phyloP scores from a whole-genome alignment of 140 eudicot species.

The Oenanthe javanica region DNA sequence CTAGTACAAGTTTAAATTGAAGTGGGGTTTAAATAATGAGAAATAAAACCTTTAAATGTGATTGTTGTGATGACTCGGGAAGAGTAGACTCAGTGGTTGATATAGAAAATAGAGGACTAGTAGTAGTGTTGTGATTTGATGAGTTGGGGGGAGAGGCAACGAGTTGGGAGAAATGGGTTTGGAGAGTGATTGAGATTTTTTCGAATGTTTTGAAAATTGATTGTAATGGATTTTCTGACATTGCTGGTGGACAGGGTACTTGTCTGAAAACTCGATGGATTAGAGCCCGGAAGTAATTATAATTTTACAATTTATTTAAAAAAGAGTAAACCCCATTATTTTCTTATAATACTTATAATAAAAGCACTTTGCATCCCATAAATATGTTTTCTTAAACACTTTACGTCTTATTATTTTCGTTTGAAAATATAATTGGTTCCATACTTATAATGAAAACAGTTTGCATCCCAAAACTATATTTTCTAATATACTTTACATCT shows the following conservation, averaged over 20 bases:
- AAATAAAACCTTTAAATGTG: conserved; percentile 23
- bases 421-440: too few relatives aligned
- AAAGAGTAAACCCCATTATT: too few relatives aligned
- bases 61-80: conserved; percentile 23
- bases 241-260: background rate
- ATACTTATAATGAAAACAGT: too few relatives aligned
- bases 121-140: conserved; percentile 11
- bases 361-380: too few relatives aligned
- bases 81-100: conserved; percentile 16
- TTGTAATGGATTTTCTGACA: conserved; percentile 72
- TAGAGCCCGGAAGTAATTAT: too few relatives aligned
- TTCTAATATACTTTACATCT: too few relatives aligned
- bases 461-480: too few relatives aligned
- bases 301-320: too few relatives aligned
- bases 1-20: background rate
- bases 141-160: conserved; percentile 19
- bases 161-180: conserved; percentile 48
- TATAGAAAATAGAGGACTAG: conserved; percentile 24
- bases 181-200: conserved; percentile 45
- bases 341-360: too few relatives aligned
- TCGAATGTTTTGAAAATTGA: conserved; percentile 39
- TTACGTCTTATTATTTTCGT: too few relatives aligned
- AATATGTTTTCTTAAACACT: too few relatives aligned
- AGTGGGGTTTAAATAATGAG: background rate
- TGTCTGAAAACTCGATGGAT: too few relatives aligned